Conservation (phyloP, 192 early-diverging fungal genomes). For the Coemansia sp. region DNA sequence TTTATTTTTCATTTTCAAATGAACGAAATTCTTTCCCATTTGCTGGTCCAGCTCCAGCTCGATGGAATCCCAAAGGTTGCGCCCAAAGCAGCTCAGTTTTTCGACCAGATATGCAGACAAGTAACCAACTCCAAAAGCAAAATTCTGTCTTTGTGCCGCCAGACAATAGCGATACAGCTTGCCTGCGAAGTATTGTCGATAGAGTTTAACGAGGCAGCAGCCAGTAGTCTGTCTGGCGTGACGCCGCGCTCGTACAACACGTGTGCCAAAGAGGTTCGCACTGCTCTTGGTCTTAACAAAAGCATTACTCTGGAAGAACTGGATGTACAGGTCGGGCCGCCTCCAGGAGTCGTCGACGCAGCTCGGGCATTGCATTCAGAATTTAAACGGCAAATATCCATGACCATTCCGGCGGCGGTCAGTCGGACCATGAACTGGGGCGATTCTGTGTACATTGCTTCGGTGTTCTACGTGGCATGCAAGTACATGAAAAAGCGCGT, state of each 20-base stretch:
- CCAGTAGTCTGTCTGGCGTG: conserved; percentile 38
- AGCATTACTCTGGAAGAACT: conserved; percentile 48
- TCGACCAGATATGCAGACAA: conserved; percentile 35
- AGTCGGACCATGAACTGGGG: conserved; percentile 39
- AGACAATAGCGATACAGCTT: conserved; percentile 40
- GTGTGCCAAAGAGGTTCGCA: conserved; percentile 33
- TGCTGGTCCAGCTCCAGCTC: conserved; percentile 30
- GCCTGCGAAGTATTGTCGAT: conserved; percentile 44
- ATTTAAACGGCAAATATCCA: conserved; percentile 24
- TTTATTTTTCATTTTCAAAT: conserved; percentile 10
- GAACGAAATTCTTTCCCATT: conserved; percentile 32
- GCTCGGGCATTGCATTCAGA: conserved; percentile 33
- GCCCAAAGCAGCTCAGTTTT: conserved; percentile 49
- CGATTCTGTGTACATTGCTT: conserved; percentile 44
- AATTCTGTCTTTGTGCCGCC: conserved; percentile 24
- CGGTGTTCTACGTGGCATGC: conserved; percentile 39
- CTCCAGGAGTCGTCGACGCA: conserved; percentile 26
- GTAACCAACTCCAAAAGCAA: conserved; percentile 21
- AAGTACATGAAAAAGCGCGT: conserved; percentile 48
- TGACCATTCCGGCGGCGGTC: conserved; percentile 28
- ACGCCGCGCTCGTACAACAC: conserved; percentile 21
- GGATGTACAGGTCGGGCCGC: conserved; percentile 43
- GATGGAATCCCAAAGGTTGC: conserved; percentile 33
- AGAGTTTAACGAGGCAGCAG: conserved; percentile 48
- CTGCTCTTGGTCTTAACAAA: conserved; percentile 38